Evolutionary conservation across 2,329 filamentous ascomycete species (phyloP).

Genomic region (Aurifilum marmelostoma): DNA sequence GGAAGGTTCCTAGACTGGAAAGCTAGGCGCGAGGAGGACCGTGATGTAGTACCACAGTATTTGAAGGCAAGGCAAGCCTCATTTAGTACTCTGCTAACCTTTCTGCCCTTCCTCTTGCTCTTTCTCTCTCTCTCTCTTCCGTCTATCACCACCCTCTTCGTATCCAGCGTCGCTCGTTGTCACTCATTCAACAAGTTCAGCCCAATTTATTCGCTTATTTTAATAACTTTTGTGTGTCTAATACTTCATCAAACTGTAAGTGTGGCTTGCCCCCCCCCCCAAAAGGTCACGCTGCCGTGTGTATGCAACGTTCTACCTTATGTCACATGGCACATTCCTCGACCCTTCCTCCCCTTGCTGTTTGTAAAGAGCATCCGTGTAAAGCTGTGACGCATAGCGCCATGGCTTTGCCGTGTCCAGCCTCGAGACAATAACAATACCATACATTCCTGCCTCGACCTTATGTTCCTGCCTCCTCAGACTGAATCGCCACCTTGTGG

Average conservation of each 20-base stretch:
- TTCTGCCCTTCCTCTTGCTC: neutral
- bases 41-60: constrained; percentile 20
- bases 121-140: neutral
- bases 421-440: constrained; percentile 7
- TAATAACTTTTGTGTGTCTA: constrained; percentile 8
- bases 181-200: constrained; percentile 20
- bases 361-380: neutral
- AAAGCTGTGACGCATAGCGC: constrained; percentile 3
- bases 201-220: neutral
- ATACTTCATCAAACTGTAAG: constrained; percentile 17
- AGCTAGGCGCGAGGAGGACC: neutral
- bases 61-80: constrained; percentile 20
- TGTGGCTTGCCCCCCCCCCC: neutral
- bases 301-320: constrained; percentile 3
- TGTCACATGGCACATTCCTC: constrained; percentile 13
- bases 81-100: neutral
- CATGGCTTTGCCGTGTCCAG: neutral
- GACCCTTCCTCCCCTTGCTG: neutral
- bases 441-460: neutral
- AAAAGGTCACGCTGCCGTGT: neutral
- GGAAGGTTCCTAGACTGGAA: neutral
- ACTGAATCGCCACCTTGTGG: neutral
- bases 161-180: constrained; percentile 21
- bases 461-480: neutral
- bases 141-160: neutral